Percentiles rank a stretch among this genome's conserved stretches.
phyloP scores from a whole-genome alignment of 805 yeast genomes.

The Saturnispora zaruensis region DNA sequence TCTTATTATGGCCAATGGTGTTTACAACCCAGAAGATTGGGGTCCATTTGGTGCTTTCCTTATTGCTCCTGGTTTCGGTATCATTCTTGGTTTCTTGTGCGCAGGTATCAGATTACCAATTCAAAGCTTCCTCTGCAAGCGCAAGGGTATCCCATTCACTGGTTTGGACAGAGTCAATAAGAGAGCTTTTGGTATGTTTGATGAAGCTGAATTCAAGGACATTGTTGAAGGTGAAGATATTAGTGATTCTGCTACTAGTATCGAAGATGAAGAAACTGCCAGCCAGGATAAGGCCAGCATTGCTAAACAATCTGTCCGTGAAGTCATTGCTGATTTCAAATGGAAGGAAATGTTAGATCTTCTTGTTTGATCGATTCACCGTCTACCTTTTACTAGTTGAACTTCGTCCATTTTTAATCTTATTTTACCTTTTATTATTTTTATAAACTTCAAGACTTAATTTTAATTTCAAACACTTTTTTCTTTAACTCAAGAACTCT shows the following conservation, averaged over 20 bases:
- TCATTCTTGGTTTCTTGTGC: constrained; percentile 46
- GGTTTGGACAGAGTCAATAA: constrained; percentile 34
- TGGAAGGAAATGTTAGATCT: constrained; percentile 12
- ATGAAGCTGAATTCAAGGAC: constrained; percentile 12
- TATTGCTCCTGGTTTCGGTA: constrained; percentile 77
- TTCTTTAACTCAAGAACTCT: neutral
- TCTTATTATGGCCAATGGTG: constrained; percentile 68
- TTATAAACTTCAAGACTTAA: neutral
- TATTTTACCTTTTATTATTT: neutral
- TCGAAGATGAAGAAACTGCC: constrained; percentile 5
- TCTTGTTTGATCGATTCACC: constrained; percentile 6
- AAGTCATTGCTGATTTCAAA: constrained; percentile 10
- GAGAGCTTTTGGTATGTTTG: constrained; percentile 14
- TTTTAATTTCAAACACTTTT: neutral
- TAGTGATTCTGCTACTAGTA: constrained; percentile 9
- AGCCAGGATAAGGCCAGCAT: neutral
- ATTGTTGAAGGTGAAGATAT: constrained; percentile 7
- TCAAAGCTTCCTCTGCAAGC: constrained; percentile 27
- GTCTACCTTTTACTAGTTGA: neutral
- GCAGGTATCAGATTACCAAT: constrained; percentile 40
- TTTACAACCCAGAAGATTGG: constrained; percentile 76
- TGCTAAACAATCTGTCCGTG: constrained; percentile 9
- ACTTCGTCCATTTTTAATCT: neutral
- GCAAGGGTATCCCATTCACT: constrained; percentile 34
- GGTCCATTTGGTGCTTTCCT: constrained; percentile 93